Conservation (phyloP, 176 grass and related monocot genomes). For the Triticum aestivum region DNA sequence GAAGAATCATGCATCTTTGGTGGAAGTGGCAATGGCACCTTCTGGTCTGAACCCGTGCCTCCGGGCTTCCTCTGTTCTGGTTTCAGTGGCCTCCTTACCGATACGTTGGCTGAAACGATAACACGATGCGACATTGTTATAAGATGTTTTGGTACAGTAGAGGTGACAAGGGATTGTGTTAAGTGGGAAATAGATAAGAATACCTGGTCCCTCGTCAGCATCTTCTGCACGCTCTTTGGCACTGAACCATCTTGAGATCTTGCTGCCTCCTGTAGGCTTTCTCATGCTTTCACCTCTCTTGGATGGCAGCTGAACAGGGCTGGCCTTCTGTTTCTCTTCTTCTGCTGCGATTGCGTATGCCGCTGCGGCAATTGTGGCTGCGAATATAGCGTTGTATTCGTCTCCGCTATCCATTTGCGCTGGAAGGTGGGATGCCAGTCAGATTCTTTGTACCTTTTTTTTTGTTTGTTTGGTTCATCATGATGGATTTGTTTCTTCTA, state of each 20-base stretch:
- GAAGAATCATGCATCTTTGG: constrained; percentile 36
- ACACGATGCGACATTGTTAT: neutral
- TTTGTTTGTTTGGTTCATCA: neutral
- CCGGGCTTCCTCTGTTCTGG: constrained; percentile 8
- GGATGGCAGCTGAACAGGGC: neutral
- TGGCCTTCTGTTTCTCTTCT: constrained; percentile 53
- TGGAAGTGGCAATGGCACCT: constrained; percentile 6
- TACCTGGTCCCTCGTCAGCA: constrained; percentile 58
- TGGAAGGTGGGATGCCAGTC: constrained; percentile 22
- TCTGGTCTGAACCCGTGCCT: constrained; percentile 20
- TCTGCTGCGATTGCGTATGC: constrained; percentile 56
- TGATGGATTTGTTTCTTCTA: constrained; percentile 13
- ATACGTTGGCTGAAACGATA: constrained; percentile 43
- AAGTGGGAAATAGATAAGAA: neutral
- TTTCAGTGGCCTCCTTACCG: constrained; percentile 36
- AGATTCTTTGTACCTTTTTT: neutral
- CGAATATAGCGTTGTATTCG: constrained; percentile 36
- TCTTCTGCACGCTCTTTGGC: constrained; percentile 48
- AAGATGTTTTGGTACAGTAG: neutral
- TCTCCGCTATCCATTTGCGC: constrained; percentile 39
- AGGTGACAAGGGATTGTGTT: neutral
- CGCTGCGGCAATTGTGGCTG: constrained; percentile 58
- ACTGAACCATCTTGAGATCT: constrained; percentile 69
- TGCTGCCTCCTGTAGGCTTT: constrained; percentile 48
- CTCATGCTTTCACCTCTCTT: constrained; percentile 49